phyloP scores from a whole-genome alignment of 352 stramenopile species.

The Globisporangium paddicum region DNA sequence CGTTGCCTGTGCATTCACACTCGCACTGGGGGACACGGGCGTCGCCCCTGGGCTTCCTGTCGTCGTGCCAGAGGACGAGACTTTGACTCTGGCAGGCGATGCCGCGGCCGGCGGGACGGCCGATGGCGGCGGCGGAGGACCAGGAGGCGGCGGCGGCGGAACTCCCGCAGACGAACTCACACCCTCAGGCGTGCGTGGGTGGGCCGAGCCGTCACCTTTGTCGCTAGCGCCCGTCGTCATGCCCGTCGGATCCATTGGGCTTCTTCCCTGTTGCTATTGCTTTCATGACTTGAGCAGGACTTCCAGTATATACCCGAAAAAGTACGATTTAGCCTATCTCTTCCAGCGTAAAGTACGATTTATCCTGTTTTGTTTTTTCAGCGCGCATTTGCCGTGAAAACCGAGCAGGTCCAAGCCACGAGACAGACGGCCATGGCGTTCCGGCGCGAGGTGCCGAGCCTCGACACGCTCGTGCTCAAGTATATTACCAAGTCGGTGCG shows the following conservation, averaged over 20 bases:
- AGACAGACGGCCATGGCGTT: conserved; percentile 77
- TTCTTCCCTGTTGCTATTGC: neutral
- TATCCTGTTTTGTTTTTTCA: neutral
- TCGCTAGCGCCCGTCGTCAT: neutral
- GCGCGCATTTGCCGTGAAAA: neutral
- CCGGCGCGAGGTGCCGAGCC: conserved; percentile 69
- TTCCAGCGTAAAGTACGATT: neutral
- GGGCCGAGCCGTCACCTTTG: neutral
- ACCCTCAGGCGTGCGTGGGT: neutral
- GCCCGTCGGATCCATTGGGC: conserved; percentile 4
- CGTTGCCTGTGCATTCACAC: conserved; percentile 19
- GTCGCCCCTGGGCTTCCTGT: conserved; percentile 9
- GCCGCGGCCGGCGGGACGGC: conserved; percentile 11
- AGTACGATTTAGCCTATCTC: neutral
- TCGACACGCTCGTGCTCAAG: conserved; percentile 88
- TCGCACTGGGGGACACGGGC: conserved; percentile 25
- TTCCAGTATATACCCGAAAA: neutral
- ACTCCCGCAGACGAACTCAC: conserved; percentile 3
- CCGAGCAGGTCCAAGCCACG: neutral
- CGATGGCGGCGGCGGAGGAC: conserved; percentile 25
- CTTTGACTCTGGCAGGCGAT: conserved; percentile 12
- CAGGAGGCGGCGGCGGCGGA: conserved; percentile 34
- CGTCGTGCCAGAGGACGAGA: conserved; percentile 1
- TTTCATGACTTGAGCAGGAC: too few species aligned
- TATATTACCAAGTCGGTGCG: conserved; percentile 82